Conservation (phyloP, 768 basidiomycete genomes). For the Pisolithus marmoratus region DNA sequence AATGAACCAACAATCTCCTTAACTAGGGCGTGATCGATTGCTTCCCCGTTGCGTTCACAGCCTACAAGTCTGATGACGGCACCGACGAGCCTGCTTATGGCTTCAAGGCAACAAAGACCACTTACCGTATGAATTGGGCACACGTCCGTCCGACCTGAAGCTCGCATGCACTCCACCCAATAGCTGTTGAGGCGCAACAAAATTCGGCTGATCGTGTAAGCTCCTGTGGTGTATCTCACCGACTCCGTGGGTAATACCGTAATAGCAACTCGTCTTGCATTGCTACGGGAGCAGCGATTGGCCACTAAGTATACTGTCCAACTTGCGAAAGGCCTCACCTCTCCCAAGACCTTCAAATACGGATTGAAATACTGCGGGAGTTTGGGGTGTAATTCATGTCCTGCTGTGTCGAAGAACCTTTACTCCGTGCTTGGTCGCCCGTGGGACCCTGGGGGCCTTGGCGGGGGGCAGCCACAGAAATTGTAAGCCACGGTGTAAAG, state of each 20-base stretch:
- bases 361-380: constrained; percentile 84
- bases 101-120: constrained; percentile 20
- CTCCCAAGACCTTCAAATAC: constrained; percentile 64
- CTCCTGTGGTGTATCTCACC: constrained; percentile 95
- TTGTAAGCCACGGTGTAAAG: constrained; percentile 95
- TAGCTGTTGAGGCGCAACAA: constrained; percentile 98
- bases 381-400: constrained; percentile 93
- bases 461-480: constrained; percentile 93
- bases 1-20: constrained; percentile 95
- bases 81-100: constrained; percentile 75
- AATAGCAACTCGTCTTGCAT: constrained; percentile 84
- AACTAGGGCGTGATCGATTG: constrained; percentile 85
- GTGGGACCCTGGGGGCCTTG: constrained; percentile 22
- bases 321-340: constrained; percentile 41
- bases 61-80: constrained; percentile 90
- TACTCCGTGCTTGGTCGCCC: constrained; percentile 2
- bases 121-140: constrained; percentile 91
- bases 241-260: constrained; percentile 87
- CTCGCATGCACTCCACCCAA: constrained; percentile 97
- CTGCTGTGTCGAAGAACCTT: constrained; percentile 59
- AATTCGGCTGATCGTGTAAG: constrained; percentile 93
- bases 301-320: background rate
- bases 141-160: constrained; percentile 91
- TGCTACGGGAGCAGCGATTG: constrained; percentile 40
- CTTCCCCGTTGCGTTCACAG: constrained; percentile 88